Base-by-base conservation (phyloP, 192 early-diverging fungal genomes). In the Dispira parvispora region DNA sequence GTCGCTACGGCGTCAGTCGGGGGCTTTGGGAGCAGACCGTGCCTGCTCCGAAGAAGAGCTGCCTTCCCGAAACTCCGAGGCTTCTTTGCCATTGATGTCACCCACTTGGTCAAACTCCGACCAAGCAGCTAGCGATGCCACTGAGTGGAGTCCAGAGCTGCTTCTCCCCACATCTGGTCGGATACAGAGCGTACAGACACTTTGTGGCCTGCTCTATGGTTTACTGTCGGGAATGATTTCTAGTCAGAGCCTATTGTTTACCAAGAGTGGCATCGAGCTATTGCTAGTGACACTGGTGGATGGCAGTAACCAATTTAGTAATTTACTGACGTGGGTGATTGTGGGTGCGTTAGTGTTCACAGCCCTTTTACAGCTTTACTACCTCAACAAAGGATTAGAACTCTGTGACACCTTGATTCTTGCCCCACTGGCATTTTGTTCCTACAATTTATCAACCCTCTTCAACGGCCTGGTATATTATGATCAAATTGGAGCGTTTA, bases 381-480 rank as follows among this genome's bases (percentile, higher is more conserved):
- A 85, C 63, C 78, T 89, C 25, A 86, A 89, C 71, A 82, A 80
- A 42, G 85, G 85, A 11, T 67, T 89, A 25, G 75, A 78, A 43
- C 62, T 87, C 16, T 87, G 84, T 67, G 82, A 84, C 72, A 89
- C 87, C 56, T 77, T 89, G 18, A 78, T 86, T 21, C 72, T 87
- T 38, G 76, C 87, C 16, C 87, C 87, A 20, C 74, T 89, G 46
- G 79, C 82, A 8, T 89, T 83, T 62, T 89, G 85, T 60, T 77
- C 83, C 62, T 84, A 81, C 69, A 85, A 85, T 64, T 73, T 86
- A 45, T 82, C 84, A 4, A 81, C 83, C 21, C 75, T 89, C 42
- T 75, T 89, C 61, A 89, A 85, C 68, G 86, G 85, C 25, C 71
- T 89, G 21, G 85, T 89, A 12, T 89, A 89, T 63, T 89, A 84